A percentile compares a stretch with the other conserved stretches of the same genome.
Evolutionary conservation across 371 early-diverging fungal species (phyloP).

Genomic region (Smittium culicis): DNA sequence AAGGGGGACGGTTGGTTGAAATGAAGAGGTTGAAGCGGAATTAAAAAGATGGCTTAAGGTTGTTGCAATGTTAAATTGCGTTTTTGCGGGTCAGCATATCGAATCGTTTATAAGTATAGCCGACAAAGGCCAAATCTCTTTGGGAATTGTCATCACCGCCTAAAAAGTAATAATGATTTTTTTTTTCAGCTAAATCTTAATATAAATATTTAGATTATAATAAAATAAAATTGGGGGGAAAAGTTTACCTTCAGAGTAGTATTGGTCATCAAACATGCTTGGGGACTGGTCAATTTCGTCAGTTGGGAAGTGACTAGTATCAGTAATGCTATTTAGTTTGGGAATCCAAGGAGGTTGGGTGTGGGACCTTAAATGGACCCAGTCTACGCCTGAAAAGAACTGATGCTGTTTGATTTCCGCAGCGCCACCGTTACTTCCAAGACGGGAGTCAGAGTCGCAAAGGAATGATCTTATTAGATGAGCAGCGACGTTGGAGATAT

Average conservation of each 20-base stretch:
- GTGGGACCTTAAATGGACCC: conserved; percentile 63
- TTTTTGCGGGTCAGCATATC: conserved; percentile 70
- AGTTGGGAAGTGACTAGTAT: conserved; percentile 92
- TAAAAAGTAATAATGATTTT: too few relatives aligned
- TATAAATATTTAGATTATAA: too few relatives aligned
- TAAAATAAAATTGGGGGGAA: background rate
- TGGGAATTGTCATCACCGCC: conserved; percentile 34
- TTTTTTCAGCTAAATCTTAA: too few relatives aligned
- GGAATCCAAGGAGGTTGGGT: conserved; percentile 90
- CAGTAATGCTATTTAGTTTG: conserved; percentile 82
- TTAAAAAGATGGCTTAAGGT: too few relatives aligned
- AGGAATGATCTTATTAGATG: conserved; percentile 79
- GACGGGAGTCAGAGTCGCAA: conserved; percentile 67
- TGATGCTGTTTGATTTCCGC: conserved; percentile 85
- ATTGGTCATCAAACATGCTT: conserved; percentile 25
- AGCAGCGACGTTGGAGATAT: conserved; percentile 75
- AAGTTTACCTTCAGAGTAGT: conserved; percentile 8
- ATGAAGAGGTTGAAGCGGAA: too few relatives aligned
- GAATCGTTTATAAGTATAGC: conserved; percentile 90
- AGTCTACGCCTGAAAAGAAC: conserved; percentile 91
- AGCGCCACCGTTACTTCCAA: conserved; percentile 56
- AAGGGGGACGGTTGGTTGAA: too few relatives aligned
- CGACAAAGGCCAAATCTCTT: conserved; percentile 90
- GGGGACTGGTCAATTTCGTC: conserved; percentile 69
- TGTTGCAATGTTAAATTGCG: conserved; percentile 48